These are phyloP conservation scores for Sutorius australiensis DNA, from an alignment of 768 basidiomycete species.

Conservation along the genomic window DNA sequence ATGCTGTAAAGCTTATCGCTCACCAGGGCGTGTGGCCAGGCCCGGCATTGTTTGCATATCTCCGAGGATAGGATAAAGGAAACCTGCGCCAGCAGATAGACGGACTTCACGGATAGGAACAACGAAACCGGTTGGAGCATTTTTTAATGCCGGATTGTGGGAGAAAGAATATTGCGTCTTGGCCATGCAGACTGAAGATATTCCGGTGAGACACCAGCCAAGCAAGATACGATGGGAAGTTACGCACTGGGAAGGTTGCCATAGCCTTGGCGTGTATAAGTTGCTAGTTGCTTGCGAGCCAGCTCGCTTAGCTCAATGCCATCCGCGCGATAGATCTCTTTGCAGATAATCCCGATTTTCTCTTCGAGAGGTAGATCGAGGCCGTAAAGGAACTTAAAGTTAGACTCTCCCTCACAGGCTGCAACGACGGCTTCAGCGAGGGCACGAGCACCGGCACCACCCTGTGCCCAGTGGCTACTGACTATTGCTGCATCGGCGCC, in stretches of 20 bases:
- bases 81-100: conserved; percentile 89
- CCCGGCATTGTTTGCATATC: conserved; percentile 99
- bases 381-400: conserved; percentile 94
- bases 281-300: conserved; percentile 82
- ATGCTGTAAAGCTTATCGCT: conserved; percentile 10
- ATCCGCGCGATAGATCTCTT: conserved; percentile 92
- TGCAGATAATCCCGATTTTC: conserved; percentile 85
- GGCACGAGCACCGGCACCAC: conserved; percentile 83
- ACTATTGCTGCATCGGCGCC: conserved; percentile 95
- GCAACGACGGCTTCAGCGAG: conserved; percentile 91
- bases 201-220: conserved; percentile 5
- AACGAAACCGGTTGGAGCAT: conserved; percentile 88
- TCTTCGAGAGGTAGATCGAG: conserved; percentile 76
- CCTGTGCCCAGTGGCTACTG: conserved; percentile 97
- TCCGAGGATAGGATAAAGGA: conserved; percentile 92
- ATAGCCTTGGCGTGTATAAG: conserved; percentile 90
- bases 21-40: conserved; percentile 85
- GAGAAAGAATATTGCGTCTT: conserved; percentile 99
- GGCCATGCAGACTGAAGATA: conserved; percentile 79
- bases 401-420: conserved; percentile 75
- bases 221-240: background rate
- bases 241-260: conserved; percentile 69
- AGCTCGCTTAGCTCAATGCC: conserved; percentile 83
- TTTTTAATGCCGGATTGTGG: conserved; percentile 87
- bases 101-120: conserved; percentile 87